A percentile compares a stretch with the other conserved stretches of the same genome.
phyloP scores from a whole-genome alignment of 176 grass and related monocot genomes.

The Aegilops umbellulata region DNA sequence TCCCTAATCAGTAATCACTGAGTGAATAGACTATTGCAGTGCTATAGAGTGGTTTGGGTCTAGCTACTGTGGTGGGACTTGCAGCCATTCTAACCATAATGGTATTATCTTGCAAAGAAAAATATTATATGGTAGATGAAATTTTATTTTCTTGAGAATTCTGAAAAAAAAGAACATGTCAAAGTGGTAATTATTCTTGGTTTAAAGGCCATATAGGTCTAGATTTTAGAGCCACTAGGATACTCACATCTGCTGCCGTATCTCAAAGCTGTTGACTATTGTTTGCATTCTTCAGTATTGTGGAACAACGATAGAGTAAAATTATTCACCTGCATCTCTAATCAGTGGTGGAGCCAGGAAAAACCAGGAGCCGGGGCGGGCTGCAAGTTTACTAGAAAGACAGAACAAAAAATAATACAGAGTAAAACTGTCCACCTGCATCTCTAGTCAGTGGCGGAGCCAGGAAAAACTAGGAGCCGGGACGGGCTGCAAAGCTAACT shows the following conservation, averaged over 20 bases:
- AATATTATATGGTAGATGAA: not conserved
- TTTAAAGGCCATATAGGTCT: not conserved
- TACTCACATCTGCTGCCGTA: not conserved
- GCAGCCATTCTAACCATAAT: not conserved
- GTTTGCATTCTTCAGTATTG: not conserved
- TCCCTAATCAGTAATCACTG: slow-evolving; percentile 9
- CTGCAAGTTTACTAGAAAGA: too few species aligned
- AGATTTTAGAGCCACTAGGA: slow-evolving; percentile 4
- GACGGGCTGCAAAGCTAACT: too few species aligned
- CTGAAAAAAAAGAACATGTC: not conserved
- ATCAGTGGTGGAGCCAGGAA: not conserved
- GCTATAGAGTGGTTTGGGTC: not conserved
- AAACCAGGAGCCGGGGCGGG: too few species aligned
- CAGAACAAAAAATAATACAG: too few species aligned
- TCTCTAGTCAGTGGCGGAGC: too few species aligned
- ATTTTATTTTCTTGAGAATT: not conserved
- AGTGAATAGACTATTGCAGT: slow-evolving; percentile 1
- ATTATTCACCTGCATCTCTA: not conserved
- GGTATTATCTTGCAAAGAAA: not conserved
- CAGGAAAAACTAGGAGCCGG: too few species aligned
- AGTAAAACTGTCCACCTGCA: too few species aligned
- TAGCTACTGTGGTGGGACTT: not conserved
- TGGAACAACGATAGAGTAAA: not conserved
- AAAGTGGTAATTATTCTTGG: not conserved
- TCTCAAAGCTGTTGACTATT: not conserved